Evolutionary conservation across 2,329 filamentous ascomycete genomes (phyloP).

Genomic region (Ampelomyces quisqualis): DNA sequence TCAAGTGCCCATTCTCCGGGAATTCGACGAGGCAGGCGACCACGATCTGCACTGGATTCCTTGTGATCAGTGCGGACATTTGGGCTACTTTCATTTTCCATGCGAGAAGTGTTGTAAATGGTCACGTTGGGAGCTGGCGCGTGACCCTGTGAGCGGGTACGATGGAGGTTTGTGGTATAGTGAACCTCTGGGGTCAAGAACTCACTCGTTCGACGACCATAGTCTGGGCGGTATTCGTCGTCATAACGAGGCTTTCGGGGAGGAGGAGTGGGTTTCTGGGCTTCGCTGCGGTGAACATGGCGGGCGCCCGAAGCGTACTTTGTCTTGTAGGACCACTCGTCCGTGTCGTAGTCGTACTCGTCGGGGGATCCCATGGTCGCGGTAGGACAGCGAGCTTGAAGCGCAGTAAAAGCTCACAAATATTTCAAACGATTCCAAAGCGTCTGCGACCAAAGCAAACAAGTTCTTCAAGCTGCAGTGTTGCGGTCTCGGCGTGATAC

Average conservation of each 20-base stretch:
- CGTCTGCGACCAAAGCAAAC: slow-evolving; percentile 8
- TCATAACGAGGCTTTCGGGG: slow-evolving; percentile 19
- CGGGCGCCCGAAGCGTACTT: slow-evolving; percentile 30
- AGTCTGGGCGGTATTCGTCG: slow-evolving; percentile 16
- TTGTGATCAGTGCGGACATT: slow-evolving; percentile 39
- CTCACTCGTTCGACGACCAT: slow-evolving; percentile 32
- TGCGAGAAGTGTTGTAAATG: slow-evolving; percentile 49
- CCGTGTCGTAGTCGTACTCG: slow-evolving; percentile 32
- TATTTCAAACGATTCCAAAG: neutral
- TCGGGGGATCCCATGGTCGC: slow-evolving; percentile 27
- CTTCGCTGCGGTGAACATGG: slow-evolving; percentile 26
- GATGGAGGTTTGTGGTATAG: slow-evolving; percentile 42
- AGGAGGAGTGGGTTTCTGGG: slow-evolving; percentile 12
- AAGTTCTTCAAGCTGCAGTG: slow-evolving; percentile 4
- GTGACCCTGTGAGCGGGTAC: slow-evolving; percentile 49
- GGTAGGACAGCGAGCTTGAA: neutral
- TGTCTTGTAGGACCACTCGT: slow-evolving; percentile 33
- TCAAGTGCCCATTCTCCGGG: slow-evolving; percentile 39
- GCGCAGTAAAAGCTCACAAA: neutral
- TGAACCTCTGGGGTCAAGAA: slow-evolving; percentile 33
- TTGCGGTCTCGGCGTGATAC: slow-evolving; percentile 14
- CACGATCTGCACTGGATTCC: slow-evolving; percentile 27
- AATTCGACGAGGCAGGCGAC: slow-evolving; percentile 30
- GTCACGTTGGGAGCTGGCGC: slow-evolving; percentile 49
- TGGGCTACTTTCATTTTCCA: slow-evolving; percentile 40